Evolutionary conservation across 2,329 filamentous ascomycete genomes (phyloP).

Genomic region (Plenodomus biglobosus): DNA sequence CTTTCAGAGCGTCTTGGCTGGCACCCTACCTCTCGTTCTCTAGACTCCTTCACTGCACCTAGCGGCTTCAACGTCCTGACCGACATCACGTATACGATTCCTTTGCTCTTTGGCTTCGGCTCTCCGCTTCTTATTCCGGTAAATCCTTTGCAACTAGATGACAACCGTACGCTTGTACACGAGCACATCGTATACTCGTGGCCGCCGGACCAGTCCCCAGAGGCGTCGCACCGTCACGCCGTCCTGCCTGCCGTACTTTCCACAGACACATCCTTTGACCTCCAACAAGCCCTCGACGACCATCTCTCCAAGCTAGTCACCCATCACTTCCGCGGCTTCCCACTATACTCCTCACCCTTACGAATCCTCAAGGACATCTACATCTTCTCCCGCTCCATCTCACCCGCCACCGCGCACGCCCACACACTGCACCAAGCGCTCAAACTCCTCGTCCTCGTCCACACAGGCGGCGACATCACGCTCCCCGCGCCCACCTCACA

Average conservation of each 20-base stretch:
- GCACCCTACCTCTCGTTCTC: slow-evolving; percentile 37
- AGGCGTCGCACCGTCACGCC: slow-evolving; percentile 25
- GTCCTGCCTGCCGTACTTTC: slow-evolving; percentile 42
- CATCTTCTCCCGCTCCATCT: slow-evolving; percentile 30
- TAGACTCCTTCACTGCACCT: slow-evolving; percentile 28
- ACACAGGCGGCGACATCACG: slow-evolving; percentile 43
- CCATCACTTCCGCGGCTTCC: slow-evolving; percentile 40
- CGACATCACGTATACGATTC: slow-evolving; percentile 30
- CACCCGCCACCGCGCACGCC: slow-evolving; percentile 12
- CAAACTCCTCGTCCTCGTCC: slow-evolving; percentile 45
- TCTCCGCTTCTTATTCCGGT: slow-evolving; percentile 30
- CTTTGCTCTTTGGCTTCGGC: slow-evolving; percentile 40
- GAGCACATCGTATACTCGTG: slow-evolving; percentile 43
- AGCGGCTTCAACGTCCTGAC: slow-evolving; percentile 17
- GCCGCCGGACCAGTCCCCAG: slow-evolving; percentile 29
- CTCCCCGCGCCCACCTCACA: slow-evolving; percentile 23
- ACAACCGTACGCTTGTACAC: slow-evolving; percentile 27
- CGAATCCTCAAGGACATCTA: slow-evolving; percentile 40
- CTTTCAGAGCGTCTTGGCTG: slow-evolving; percentile 39
- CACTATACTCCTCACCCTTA: slow-evolving; percentile 37
- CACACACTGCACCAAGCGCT: slow-evolving; percentile 38
- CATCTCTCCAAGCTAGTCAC: slow-evolving; percentile 39
- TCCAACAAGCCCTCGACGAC: slow-evolving; percentile 29
- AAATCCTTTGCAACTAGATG: slow-evolving; percentile 25
- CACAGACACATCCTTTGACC: slow-evolving; percentile 13